Percentiles rank a stretch among this genome's conserved stretches.
phyloP scores from a whole-genome alignment of 2,329 filamentous ascomycete genomes.

The Colletotrichum gigasporum region DNA sequence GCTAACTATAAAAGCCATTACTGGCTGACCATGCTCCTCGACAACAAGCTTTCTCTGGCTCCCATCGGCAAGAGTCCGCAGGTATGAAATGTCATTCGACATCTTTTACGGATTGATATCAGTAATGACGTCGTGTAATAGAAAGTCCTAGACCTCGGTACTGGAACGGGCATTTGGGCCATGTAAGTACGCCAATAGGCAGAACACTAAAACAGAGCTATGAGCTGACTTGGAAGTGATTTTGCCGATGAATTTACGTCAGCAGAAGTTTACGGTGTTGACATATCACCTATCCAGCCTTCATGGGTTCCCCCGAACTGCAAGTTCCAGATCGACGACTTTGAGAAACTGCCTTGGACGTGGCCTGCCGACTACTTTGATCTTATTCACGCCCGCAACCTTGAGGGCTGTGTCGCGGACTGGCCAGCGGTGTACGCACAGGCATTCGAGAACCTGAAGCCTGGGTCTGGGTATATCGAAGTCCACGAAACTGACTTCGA shows the following conservation, averaged over 20 bases:
- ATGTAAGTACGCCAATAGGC: constrained; percentile 41
- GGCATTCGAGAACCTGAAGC: constrained; percentile 55
- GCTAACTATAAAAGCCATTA: constrained; percentile 33
- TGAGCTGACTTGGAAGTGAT: constrained; percentile 50
- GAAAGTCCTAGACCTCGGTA: constrained; percentile 53
- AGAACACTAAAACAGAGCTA: too few species aligned
- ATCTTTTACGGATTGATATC: not conserved
- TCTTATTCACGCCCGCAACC: constrained; percentile 65
- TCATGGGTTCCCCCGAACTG: constrained; percentile 68
- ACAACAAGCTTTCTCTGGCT: constrained; percentile 31
- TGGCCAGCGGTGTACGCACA: constrained; percentile 48
- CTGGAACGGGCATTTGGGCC: constrained; percentile 55
- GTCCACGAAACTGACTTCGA: constrained; percentile 33
- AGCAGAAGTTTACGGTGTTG: constrained; percentile 57
- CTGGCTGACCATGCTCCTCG: constrained; percentile 36
- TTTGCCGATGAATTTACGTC: constrained; percentile 53
- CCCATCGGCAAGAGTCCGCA: constrained; percentile 17
- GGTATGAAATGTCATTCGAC: not conserved
- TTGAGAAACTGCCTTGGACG: constrained; percentile 58
- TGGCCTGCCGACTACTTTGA: constrained; percentile 61
- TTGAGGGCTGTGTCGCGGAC: constrained; percentile 63
- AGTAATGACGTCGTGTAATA: constrained; percentile 29
- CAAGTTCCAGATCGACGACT: constrained; percentile 72
- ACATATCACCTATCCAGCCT: constrained; percentile 66
- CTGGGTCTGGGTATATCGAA: constrained; percentile 47